Evolutionary conservation across 1,284 basidiomycete species (phyloP), one percentile per base, ranked within the genome.

Genomic region (Paramarasmius palmivorus): DNA sequence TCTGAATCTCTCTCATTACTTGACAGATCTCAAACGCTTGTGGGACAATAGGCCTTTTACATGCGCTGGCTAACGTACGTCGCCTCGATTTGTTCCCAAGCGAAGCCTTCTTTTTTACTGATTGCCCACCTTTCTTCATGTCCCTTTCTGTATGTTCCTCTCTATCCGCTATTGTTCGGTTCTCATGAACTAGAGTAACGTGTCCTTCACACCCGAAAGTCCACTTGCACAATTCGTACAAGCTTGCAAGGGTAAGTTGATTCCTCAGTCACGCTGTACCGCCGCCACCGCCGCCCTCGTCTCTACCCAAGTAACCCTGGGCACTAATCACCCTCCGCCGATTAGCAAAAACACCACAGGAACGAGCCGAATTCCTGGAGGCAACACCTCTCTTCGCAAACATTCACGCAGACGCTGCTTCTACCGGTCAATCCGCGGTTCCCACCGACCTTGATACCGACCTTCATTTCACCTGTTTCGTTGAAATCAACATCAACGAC

Each of bases 1-100:
- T n/a, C n/a, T n/a, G n/a, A n/a, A n/a, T n/a, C n/a, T 36, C 34
- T 15, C 22, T n/a, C 39, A 55, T 42, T 7, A 19, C 14, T 40
- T 41, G 26, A 29, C 55, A 93, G 91, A 93, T 95, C 56, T 70
- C 78, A 1, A 95, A 95, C 65, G 93, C 93, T 0, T 95, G 93
- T 63, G 93, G 93, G 2, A 94, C 93, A 0, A 94, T 95, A 62
- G 93, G 87, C 0, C 74, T 96, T 7, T 74, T 96, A 12, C 93
- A 96, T 65, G 83, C 90, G 3, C 65, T 93, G 44, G 80, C 79
- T 17, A 93, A 93, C 62, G 86, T 88, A 57, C 59, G 82, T 67
- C 4, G 25, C 41, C 36, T 58, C 17, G 52, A 32, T 50, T 46
- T 45, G 32, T 38, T 20, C 34, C 32, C 14, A 9, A 17, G 6